Percentiles rank a stretch among this genome's conserved stretches.
These are phyloP conservation scores for Lathyrus tuberosus DNA, from an alignment of 306 rosid genomes.

Conservation along the genomic window DNA sequence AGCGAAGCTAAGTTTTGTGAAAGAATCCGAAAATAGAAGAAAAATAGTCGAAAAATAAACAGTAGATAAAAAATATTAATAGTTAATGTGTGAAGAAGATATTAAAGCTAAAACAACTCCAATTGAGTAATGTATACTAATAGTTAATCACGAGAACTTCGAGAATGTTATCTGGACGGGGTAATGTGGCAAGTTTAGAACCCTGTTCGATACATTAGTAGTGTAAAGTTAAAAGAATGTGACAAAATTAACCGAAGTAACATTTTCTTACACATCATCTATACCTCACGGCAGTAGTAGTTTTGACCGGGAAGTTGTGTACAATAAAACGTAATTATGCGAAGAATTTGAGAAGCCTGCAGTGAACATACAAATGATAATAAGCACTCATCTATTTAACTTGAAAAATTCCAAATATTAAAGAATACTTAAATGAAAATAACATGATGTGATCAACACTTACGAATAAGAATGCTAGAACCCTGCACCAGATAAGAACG, in stretches of 20 bases:
- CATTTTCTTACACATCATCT: background rate
- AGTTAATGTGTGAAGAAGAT: too few species aligned
- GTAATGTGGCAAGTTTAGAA: slow-evolving; percentile 86
- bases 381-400: background rate
- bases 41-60: too few species aligned
- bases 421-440: slow-evolving; percentile 13
- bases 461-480: slow-evolving; percentile 91
- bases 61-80: too few species aligned
- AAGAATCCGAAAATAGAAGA: too few species aligned
- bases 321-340: slow-evolving; percentile 73
- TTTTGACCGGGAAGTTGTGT: slow-evolving; percentile 96
- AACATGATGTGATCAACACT: slow-evolving; percentile 45
- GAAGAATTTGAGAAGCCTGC: slow-evolving; percentile 81
- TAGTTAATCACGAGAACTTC: slow-evolving; percentile 82
- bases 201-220: slow-evolving; percentile 57
- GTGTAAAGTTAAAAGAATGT: slow-evolving; percentile 15
- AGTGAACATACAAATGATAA: slow-evolving; percentile 28
- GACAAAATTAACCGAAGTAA: background rate
- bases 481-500: slow-evolving; percentile 96
- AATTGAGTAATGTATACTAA: slow-evolving; percentile 42
- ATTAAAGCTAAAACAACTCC: slow-evolving; percentile 34
- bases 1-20: too few species aligned
- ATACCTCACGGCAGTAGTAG: slow-evolving; percentile 82
- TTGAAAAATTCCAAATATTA: slow-evolving; percentile 5
- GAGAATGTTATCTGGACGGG: slow-evolving; percentile 75